Evolutionary conservation across 305 asterid genomes (phyloP).

Genomic region (Fraxinus ornus): DNA sequence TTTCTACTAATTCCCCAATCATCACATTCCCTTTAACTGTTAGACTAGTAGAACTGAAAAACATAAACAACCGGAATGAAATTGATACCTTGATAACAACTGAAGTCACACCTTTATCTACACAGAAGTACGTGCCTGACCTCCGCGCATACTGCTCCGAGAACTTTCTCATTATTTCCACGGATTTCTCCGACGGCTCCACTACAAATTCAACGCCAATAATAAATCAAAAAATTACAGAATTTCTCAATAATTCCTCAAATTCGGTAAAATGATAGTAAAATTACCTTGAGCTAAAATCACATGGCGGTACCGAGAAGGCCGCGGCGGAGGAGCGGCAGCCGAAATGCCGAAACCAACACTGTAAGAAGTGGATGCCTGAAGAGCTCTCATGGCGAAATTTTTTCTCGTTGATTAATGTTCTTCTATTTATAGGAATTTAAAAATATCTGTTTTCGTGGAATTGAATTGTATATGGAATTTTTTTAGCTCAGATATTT

Average conservation of each 20-base stretch:
- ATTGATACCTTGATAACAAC: conserved; percentile 87
- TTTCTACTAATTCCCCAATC: neutral
- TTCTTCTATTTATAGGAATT: neutral
- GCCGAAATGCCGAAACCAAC: conserved; percentile 42
- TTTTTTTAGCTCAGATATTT: neutral
- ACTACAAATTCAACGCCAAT: conserved; percentile 35
- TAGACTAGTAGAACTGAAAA: neutral
- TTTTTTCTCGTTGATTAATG: neutral
- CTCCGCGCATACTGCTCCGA: conserved; percentile 96
- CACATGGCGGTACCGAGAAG: conserved; percentile 31
- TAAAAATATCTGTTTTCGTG: neutral
- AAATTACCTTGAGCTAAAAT: conserved; percentile 50
- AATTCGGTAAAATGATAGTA: neutral
- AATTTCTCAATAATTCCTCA: neutral
- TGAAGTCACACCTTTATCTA: conserved; percentile 90
- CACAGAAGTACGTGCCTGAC: conserved; percentile 84
- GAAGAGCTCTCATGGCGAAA: conserved; percentile 47
- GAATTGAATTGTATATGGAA: neutral
- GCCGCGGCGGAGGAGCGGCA: conserved; percentile 28
- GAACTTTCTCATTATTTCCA: conserved; percentile 91
- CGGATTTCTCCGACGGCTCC: conserved; percentile 92
- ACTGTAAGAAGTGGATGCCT: conserved; percentile 50
- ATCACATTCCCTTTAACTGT: neutral
- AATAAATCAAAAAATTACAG: neutral
- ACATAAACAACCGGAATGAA: neutral